Conservation (phyloP, 176 grass and related monocot species). For the Oryza australiensis region DNA sequence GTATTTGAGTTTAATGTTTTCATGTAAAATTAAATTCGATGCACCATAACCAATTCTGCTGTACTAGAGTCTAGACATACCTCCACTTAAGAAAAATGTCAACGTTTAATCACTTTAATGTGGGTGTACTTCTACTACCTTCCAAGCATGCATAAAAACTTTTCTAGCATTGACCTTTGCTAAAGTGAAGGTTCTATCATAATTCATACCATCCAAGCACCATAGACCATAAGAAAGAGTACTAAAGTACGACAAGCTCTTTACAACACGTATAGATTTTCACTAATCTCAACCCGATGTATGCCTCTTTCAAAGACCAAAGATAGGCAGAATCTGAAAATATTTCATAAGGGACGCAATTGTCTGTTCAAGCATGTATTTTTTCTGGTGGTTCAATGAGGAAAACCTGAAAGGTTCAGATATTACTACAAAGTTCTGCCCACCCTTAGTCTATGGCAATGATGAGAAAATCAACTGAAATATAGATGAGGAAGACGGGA, state of each 20-base stretch:
- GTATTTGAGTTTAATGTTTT: neutral
- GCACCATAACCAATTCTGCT: neutral
- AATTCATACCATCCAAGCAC: neutral
- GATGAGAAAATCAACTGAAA: conserved; percentile 94
- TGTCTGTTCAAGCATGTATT: conserved; percentile 37
- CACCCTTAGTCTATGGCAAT: conserved; percentile 78
- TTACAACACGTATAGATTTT: conserved; percentile 42
- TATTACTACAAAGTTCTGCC: conserved; percentile 28
- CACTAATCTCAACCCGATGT: conserved; percentile 42
- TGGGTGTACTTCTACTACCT: neutral
- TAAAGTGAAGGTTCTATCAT: neutral
- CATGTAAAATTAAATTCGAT: neutral
- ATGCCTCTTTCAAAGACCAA: conserved; percentile 30
- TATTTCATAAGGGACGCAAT: conserved; percentile 23
- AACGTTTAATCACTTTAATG: neutral
- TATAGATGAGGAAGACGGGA: conserved; percentile 97
- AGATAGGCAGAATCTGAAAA: conserved; percentile 7
- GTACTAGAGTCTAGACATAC: neutral
- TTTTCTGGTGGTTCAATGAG: conserved; percentile 31
- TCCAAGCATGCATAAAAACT: neutral
- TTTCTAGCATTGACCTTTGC: neutral
- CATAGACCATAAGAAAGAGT: neutral
- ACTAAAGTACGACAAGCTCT: conserved; percentile 10
- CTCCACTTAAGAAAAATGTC: neutral
- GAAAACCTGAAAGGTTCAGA: conserved; percentile 28